These are phyloP conservation scores for Niebla homalea DNA, from an alignment of 495 filamentous ascomycete species.

Conservation along the genomic window DNA sequence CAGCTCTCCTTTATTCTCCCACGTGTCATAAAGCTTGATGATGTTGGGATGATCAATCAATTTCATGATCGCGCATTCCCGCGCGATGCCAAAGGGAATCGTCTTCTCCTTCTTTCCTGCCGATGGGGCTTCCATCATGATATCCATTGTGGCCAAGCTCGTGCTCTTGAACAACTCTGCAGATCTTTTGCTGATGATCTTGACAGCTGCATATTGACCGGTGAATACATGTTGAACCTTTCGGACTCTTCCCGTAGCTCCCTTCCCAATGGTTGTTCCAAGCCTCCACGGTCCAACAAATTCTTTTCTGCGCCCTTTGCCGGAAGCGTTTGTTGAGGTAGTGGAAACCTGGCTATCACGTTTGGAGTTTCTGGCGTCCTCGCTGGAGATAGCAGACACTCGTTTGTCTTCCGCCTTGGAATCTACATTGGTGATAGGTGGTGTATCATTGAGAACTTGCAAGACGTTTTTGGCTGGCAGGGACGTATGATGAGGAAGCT, in stretches of 20 bases:
- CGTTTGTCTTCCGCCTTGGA: constrained; percentile 38
- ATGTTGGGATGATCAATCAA: constrained; percentile 88
- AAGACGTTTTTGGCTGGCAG: constrained; percentile 28
- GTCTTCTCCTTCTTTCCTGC: constrained; percentile 30
- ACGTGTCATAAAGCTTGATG: constrained; percentile 82
- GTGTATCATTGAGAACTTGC: constrained; percentile 8
- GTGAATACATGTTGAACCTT: constrained; percentile 64
- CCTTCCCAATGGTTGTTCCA: constrained; percentile 72
- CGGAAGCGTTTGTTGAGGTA: constrained; percentile 46
- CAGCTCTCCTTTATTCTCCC: constrained; percentile 91
- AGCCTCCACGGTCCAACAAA: constrained; percentile 84
- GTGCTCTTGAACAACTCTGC: constrained; percentile 58
- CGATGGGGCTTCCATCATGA: constrained; percentile 32
- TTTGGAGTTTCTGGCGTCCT: constrained; percentile 40
- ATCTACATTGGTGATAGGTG: constrained; percentile 21
- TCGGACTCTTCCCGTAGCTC: constrained; percentile 72
- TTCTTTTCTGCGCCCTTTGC: constrained; percentile 53
- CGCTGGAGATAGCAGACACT: constrained; percentile 38
- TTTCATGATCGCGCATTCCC: constrained; percentile 93
- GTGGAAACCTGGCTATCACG: constrained; percentile 64
- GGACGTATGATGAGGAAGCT: constrained; percentile 28
- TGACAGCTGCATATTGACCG: constrained; percentile 70
- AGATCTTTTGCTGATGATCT: constrained; percentile 74
- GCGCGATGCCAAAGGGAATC: constrained; percentile 77
- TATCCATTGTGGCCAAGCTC: constrained; percentile 62